phyloP scores from a whole-genome alignment of 2,329 filamentous ascomycete genomes.

The Talaromyces sp. region DNA sequence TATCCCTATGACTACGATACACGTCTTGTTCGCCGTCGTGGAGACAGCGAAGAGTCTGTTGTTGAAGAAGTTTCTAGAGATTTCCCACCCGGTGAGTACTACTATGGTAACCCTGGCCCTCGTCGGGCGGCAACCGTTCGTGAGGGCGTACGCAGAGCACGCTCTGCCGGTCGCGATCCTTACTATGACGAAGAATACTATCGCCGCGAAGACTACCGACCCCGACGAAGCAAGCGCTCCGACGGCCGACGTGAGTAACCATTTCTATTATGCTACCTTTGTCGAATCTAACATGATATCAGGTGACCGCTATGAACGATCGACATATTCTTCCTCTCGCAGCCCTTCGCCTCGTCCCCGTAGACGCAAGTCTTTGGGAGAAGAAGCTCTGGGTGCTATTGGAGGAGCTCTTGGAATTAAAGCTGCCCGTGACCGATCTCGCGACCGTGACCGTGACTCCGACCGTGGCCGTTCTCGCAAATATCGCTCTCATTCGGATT shows the following conservation, averaged over 20 bases:
- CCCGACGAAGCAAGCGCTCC: constrained; percentile 43
- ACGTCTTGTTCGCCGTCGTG: constrained; percentile 33
- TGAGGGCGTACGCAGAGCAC: constrained; percentile 37
- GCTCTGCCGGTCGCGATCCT: constrained; percentile 33
- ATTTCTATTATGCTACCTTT: neutral
- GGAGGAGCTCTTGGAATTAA: constrained; percentile 52
- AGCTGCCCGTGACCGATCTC: constrained; percentile 40
- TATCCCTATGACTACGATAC: constrained; percentile 19
- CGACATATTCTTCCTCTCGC: constrained; percentile 35
- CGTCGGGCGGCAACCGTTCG: constrained; percentile 31
- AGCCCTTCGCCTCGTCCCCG: constrained; percentile 40
- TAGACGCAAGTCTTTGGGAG: constrained; percentile 47
- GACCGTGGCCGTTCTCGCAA: constrained; percentile 45
- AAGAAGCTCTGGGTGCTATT: constrained; percentile 53
- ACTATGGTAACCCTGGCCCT: constrained; percentile 29
- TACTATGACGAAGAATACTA: constrained; percentile 35
- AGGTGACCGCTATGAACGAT: constrained; percentile 32
- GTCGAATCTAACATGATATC: neutral
- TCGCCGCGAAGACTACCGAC: constrained; percentile 41
- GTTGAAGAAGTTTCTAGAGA: constrained; percentile 81
- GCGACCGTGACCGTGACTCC: constrained; percentile 28
- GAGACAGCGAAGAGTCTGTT: constrained; percentile 66
- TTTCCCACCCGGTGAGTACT: constrained; percentile 68
- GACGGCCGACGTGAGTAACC: constrained; percentile 40
- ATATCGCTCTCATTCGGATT: constrained; percentile 49